Base-by-base conservation (phyloP, 805 yeast species). In the Lipomyces mesembrius region DNA sequence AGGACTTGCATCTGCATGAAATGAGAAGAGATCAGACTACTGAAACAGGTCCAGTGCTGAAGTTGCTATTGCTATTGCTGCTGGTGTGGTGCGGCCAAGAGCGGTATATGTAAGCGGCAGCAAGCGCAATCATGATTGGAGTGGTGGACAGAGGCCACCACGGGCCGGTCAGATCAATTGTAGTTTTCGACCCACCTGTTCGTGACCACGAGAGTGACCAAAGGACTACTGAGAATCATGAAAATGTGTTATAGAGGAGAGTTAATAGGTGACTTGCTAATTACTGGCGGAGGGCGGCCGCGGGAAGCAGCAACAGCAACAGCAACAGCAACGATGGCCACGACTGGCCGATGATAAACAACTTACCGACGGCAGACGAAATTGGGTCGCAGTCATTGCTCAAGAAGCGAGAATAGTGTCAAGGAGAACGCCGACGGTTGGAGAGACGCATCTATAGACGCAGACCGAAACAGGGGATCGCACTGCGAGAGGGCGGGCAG, bases 301-400 rank as follows among this genome's bases (percentile, higher is more conserved):
- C 32, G 6, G 32, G 32, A 6, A 29, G 7, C 32, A 29, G 39
- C 55, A 39, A 17, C 20, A 56, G 12, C 35, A 7, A 22, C 39
- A 17, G 20, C n/a, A 29, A 20, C 17, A 9, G 27, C 43, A 39
- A 29, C 34, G 17, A 37, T n/a, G 5, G 12, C 6, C 3, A 20
- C 9, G 29, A 25, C 62, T 11, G 20, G 61, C 59, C 34, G 43
- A 25, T 6, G 6, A 8, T 8, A 34, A 49, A 20, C 17, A 14
- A 32, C 56, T 46, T 61, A 64, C 67, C 61, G 64, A 34, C 7
- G 60, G 64, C 64, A 60, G 64, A 37, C 57, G 61, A 46, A 32
- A 64, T n/a, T 56, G 64, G 22, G 64, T 22, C 2, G 64, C 61
- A 20, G 67, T 61, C 65, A 64, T 52, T 52, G 17, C 55, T 29